phyloP scores from a whole-genome alignment of 129 eudicot species.

The Tanacetum coccineum region DNA sequence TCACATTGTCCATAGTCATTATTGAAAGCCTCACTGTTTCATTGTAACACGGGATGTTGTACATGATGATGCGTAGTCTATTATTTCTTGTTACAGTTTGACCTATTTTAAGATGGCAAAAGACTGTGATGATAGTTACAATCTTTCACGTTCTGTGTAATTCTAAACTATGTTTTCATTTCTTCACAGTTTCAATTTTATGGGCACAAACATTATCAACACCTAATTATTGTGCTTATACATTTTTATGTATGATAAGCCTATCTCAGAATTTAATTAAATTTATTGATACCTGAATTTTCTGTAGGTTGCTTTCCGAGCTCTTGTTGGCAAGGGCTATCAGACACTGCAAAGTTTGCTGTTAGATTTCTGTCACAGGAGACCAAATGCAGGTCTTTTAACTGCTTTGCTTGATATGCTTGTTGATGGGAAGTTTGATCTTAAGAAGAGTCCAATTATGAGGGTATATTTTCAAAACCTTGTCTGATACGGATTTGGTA shows the following conservation, averaged over 20 bases:
- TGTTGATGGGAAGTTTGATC: constrained; percentile 93
- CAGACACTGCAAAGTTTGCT: constrained; percentile 81
- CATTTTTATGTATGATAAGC: not conserved
- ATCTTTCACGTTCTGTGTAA: constrained; percentile 12
- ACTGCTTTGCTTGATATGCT: constrained; percentile 88
- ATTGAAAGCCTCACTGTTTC: constrained; percentile 4
- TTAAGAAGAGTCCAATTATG: constrained; percentile 56
- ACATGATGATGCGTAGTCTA: constrained; percentile 1
- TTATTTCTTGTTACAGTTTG: constrained; percentile 3
- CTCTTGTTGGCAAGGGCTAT: constrained; percentile 92
- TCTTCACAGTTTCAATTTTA: constrained; percentile 5
- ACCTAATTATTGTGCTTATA: not conserved
- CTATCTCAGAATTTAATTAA: constrained; percentile 5
- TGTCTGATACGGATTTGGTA: not conserved
- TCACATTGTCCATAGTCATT: not conserved
- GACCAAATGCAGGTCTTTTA: constrained; percentile 75
- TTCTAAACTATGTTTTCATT: constrained; percentile 4
- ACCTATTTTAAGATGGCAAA: not conserved
- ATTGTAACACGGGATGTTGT: not conserved
- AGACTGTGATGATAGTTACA: constrained; percentile 6
- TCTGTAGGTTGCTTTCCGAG: constrained; percentile 78
- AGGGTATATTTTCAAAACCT: constrained; percentile 42
- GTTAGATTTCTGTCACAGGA: constrained; percentile 75
- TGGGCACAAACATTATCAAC: not conserved
- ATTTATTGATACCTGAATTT: constrained; percentile 16